Conservation (phyloP, 2,329 filamentous ascomycete species). For the Didymella arachidicola region DNA sequence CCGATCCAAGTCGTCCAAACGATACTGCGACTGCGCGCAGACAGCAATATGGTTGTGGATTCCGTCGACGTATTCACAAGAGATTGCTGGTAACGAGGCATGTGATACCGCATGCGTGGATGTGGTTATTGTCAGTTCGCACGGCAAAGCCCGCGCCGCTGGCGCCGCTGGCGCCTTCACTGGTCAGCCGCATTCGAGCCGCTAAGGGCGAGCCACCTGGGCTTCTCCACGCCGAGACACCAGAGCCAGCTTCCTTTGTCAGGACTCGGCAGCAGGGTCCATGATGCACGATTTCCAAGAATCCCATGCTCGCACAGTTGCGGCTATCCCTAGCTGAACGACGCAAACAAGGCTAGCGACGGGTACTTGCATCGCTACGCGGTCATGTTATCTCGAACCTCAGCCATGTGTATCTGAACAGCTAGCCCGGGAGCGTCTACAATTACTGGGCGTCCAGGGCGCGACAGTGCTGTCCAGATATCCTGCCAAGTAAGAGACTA, state of each 20-base stretch:
- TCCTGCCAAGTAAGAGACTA: neutral
- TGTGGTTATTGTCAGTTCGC: neutral
- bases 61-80: neutral
- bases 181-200: conserved; percentile 3
- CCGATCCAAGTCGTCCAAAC: neutral
- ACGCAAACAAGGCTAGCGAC: conserved; percentile 15
- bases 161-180: neutral
- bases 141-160: conserved; percentile 4
- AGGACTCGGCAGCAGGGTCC: conserved; percentile 8
- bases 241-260: conserved; percentile 1
- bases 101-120: neutral
- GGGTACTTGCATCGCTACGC: conserved; percentile 15
- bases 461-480: neutral
- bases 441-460: neutral
- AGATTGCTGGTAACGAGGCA: neutral
- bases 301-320: conserved; percentile 11
- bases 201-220: neutral
- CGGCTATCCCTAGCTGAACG: conserved; percentile 3
- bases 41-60: neutral
- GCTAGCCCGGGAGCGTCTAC: neutral
- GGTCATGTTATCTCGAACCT: conserved; percentile 17
- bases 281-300: conserved; percentile 7
- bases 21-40: neutral
- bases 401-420: neutral
- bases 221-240: conserved; percentile 15